Base-by-base conservation (phyloP, 805 yeast genomes). In the Teunomyces stri region DNA sequence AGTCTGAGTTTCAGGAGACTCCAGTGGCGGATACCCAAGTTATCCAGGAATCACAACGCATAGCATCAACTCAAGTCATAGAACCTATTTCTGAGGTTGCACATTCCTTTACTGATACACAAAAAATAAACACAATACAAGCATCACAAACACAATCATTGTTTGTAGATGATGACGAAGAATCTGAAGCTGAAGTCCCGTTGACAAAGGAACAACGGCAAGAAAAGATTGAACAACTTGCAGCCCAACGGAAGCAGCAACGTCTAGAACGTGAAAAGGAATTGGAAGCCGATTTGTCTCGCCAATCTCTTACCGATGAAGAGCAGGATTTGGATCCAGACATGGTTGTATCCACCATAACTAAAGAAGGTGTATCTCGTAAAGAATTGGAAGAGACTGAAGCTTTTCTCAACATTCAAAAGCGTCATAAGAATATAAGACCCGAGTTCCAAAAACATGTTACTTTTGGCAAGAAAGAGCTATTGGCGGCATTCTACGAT, bases 301-400 rank as follows among this genome's bases (percentile, higher is more conserved):
- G 54, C 33, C 54, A 59, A 2, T 53, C 75, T 0, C 55, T 71
- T 21, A 67, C 74, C 1, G 76, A 71, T 43, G 76, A 71, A 48
- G 76, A 72, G 46, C 54, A 66, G 16, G 76, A 70, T 35, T 53
- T 68, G 37, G 50, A 60, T 25, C 62, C 61, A 5, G 57, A 50
- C 15, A 56, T 55, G 1, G 62, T 59, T 34, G 60, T 64, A 6
- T 53, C 63, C 3, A 45, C 51, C 9, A 36, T 35, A 6, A 45
- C 29, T 45, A 53, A 39, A 34, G 54, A 47, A 46, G 53, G 43
- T 16, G 49, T 46, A 6, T 56, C 68, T 5, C 48, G 45, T 10
- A 65, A 65, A 42, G 65, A 67, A 40, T 54, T 69, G 21, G 56
- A 61, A 27, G 61, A 66, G 43, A 61, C 60, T 9, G 70, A 72